Evolutionary conservation across 192 early-diverging fungal species (phyloP), one percentile per base, ranked within the genome.

Genomic region (Neocallimastix lanati): DNA sequence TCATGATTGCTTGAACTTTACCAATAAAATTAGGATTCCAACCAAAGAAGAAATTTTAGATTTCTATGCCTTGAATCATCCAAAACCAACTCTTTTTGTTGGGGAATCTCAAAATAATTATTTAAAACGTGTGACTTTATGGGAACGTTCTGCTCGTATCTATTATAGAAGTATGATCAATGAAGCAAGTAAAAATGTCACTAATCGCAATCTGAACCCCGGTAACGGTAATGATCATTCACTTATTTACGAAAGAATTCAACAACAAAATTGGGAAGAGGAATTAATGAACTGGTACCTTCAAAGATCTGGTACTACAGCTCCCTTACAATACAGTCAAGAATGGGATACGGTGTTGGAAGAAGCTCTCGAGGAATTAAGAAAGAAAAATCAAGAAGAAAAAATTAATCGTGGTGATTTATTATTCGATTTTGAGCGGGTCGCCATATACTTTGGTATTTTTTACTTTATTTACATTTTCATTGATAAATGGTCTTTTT

Each of bases 341-440:
- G 85, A 86, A 79, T 86, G 85, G 85, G 85, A 86, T 79, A 78
- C 76, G 1, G 33, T 81, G 33, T 29, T 83, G 27, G 83, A 84
- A 77, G 83, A 85, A 58, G 85, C 82, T 12, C 50, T 86, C n/a
- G 83, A 37, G 11, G 82, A 87, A 40, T 29, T 86, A 18, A 84
- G 84, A 37, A 85, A 83, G 29, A 86, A 86, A 80, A 86, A 81
- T 38, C 79, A 88, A 16, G 82, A 83, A 3, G 85, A 86, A 79
- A 86, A 86, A 50, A 27, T 86, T 29, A 86, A 86, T 80, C 85
- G 85, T 27, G 85, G 85, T 25, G 85, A 83, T 76, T 82, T 86
- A 29, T 79, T 86, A 21, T 86, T 85, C 50, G 80, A 84, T 28
- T 80, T 86, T 76, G 85, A 86, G 77, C 38, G 81, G 11, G 83